Conservation (phyloP, 2,329 filamentous ascomycete species). For the Trichoderma sp. region DNA sequence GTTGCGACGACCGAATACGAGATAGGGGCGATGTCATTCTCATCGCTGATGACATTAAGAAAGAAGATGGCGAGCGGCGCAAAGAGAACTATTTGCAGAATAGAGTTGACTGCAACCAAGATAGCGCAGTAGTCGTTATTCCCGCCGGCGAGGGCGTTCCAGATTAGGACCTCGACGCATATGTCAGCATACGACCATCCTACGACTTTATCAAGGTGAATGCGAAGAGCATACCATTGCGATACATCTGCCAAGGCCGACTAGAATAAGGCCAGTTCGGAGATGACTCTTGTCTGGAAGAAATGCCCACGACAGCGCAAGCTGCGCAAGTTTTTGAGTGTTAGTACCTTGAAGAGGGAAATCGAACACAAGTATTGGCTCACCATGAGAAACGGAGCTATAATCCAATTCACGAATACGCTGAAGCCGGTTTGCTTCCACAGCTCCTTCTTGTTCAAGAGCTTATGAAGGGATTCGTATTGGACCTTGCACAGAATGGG, state of each 20-base stretch:
- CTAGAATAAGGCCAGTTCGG: conserved; percentile 71
- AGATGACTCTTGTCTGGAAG: conserved; percentile 58
- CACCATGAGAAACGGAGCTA: conserved; percentile 82
- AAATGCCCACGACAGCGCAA: conserved; percentile 66
- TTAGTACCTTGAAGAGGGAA: neutral
- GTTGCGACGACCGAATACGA: conserved; percentile 70
- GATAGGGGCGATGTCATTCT: conserved; percentile 34
- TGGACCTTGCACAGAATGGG: conserved; percentile 85
- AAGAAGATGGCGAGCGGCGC: conserved; percentile 68
- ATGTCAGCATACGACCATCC: neutral
- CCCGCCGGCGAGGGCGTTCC: conserved; percentile 68
- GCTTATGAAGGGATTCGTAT: conserved; percentile 69
- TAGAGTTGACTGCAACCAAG: conserved; percentile 71
- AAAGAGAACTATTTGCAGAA: conserved; percentile 72
- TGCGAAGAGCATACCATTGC: conserved; percentile 63
- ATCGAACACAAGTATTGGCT: conserved; percentile 14
- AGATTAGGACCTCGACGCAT: conserved; percentile 54
- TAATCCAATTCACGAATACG: conserved; percentile 75
- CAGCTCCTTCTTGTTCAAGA: conserved; percentile 59
- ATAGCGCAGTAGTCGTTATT: conserved; percentile 82
- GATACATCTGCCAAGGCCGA: conserved; percentile 82
- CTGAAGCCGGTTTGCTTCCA: conserved; percentile 82
- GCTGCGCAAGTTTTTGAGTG: conserved; percentile 40
- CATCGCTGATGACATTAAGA: conserved; percentile 64
- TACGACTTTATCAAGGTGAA: neutral